A percentile compares a stretch with the other conserved stretches of the same genome.
Evolutionary conservation across 2,329 filamentous ascomycete genomes (phyloP).

Genomic region (Hypoxylon sp.): DNA sequence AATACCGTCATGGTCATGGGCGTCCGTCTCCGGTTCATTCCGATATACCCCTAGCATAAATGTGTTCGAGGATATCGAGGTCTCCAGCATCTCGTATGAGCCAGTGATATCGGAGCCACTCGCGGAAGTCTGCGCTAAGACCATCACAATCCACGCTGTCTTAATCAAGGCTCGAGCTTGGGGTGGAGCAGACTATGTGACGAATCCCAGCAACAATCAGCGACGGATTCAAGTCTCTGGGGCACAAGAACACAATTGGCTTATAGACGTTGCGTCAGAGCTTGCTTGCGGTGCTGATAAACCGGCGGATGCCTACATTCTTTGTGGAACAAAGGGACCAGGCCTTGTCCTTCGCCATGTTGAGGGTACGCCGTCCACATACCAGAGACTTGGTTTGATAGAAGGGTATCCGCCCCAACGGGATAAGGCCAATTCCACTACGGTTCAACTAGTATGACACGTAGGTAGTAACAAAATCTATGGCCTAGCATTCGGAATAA

Average conservation of each 20-base stretch:
- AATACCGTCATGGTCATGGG: conserved; percentile 43
- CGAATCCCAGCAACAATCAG: neutral
- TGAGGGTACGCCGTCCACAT: conserved; percentile 17
- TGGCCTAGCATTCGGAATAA: neutral
- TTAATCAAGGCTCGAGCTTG: conserved; percentile 23
- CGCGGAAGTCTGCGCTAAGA: conserved; percentile 22
- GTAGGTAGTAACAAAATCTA: neutral
- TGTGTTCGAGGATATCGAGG: conserved; percentile 24
- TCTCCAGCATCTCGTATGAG: conserved; percentile 18
- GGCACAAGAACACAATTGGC: conserved; percentile 15
- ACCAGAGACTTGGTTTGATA: conserved; percentile 27
- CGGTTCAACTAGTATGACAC: conserved; percentile 16
- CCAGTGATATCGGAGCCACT: conserved; percentile 1
- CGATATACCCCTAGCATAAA: conserved; percentile 3
- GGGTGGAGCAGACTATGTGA: conserved; percentile 3
- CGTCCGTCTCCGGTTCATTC: conserved; percentile 36
- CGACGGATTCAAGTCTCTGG: conserved; percentile 16
- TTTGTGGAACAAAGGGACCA: conserved; percentile 26
- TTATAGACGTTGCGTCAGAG: conserved; percentile 28
- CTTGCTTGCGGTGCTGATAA: conserved; percentile 11
- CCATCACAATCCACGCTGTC: conserved; percentile 18
- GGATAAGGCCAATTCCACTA: neutral
- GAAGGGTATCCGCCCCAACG: conserved; percentile 7
- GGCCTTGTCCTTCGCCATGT: conserved; percentile 30
- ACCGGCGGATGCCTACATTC: conserved; percentile 20